A percentile compares a stretch with the other conserved stretches of the same genome.
Evolutionary conservation across 1,284 basidiomycete species (phyloP).

Genomic region (Hemileia vastatrix): DNA sequence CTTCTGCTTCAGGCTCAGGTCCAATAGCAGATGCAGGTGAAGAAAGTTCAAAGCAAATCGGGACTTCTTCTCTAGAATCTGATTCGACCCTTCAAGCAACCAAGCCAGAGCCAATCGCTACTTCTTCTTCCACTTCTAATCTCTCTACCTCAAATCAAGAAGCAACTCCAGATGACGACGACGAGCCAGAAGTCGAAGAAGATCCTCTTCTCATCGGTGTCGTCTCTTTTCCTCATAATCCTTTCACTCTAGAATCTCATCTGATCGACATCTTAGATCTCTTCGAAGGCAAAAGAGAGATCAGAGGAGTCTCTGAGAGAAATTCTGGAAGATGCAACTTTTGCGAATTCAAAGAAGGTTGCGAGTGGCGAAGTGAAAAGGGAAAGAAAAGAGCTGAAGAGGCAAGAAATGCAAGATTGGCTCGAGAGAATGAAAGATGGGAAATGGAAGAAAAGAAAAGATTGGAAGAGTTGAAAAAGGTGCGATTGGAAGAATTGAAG

Average conservation of each 20-base stretch:
- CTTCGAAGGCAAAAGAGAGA: constrained; percentile 28
- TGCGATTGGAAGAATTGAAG: not conserved
- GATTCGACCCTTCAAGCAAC: no score
- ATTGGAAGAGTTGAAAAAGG: not conserved
- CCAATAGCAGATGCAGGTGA: no score
- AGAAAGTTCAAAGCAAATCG: no score
- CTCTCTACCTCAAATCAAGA: not conserved
- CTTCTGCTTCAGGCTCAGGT: no score
- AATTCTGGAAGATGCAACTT: constrained; percentile 31
- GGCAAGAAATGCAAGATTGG: not conserved
- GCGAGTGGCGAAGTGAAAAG: constrained; percentile 35
- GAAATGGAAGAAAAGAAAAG: not conserved
- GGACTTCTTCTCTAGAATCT: no score
- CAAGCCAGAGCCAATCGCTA: no score
- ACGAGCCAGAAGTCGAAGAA: not conserved
- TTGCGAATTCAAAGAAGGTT: constrained; percentile 36
- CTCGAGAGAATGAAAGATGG: no score
- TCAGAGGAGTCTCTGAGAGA: constrained; percentile 26
- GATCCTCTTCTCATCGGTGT: constrained; percentile 24
- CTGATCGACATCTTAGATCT: constrained; percentile 28
- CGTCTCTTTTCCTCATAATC: constrained; percentile 27
- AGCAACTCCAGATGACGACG: not conserved
- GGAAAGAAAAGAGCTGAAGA: constrained; percentile 16
- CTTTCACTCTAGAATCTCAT: constrained; percentile 24
- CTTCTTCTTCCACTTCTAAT: no score